A percentile compares a stretch with the other conserved stretches of the same genome.
phyloP scores from a whole-genome alignment of 345 rosid genomes.

The Gynandropsis gynandra region DNA sequence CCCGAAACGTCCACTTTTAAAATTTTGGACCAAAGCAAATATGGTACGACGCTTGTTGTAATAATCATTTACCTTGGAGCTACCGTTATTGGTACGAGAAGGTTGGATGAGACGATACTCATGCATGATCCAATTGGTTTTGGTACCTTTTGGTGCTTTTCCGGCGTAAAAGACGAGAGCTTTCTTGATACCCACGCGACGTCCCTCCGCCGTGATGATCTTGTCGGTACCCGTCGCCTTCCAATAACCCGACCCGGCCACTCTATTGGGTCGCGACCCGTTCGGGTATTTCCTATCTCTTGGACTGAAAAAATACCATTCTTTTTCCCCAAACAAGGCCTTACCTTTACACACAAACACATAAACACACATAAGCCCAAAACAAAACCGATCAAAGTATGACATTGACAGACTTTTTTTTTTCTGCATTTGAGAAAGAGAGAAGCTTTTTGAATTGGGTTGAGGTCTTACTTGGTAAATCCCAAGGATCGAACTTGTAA shows the following conservation, averaged over 20 bases:
- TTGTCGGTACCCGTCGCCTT: conserved; percentile 97
- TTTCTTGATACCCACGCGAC: conserved; percentile 82
- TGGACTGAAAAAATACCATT: conserved; percentile 67
- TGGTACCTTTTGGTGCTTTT: conserved; percentile 84
- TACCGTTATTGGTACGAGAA: conserved; percentile 41
- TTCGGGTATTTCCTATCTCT: conserved; percentile 92
- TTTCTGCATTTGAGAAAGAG: too few relatives aligned
- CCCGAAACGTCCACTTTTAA: too few relatives aligned
- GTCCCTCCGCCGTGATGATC: conserved; percentile 56
- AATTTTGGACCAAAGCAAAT: too few relatives aligned
- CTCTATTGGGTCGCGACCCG: conserved; percentile 92
- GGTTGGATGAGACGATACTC: conserved; percentile 71
- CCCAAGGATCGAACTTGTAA: conserved; percentile 96
- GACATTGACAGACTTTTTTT: not conserved
- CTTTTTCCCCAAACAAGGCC: conserved; percentile 63
- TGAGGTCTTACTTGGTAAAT: conserved; percentile 58
- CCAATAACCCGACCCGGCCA: conserved; percentile 95
- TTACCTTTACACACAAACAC: conserved; percentile 33
- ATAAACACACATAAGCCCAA: not conserved
- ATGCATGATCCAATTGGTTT: conserved; percentile 99
- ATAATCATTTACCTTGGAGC: conserved; percentile 42
- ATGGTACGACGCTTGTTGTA: too few relatives aligned
- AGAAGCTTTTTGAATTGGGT: not conserved
- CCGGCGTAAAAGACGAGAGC: conserved; percentile 91
- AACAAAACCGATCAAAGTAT: not conserved